These are phyloP conservation scores for Lichtheimia ornata DNA, from an alignment of 371 early-diverging fungal species.

Conservation along the genomic window DNA sequence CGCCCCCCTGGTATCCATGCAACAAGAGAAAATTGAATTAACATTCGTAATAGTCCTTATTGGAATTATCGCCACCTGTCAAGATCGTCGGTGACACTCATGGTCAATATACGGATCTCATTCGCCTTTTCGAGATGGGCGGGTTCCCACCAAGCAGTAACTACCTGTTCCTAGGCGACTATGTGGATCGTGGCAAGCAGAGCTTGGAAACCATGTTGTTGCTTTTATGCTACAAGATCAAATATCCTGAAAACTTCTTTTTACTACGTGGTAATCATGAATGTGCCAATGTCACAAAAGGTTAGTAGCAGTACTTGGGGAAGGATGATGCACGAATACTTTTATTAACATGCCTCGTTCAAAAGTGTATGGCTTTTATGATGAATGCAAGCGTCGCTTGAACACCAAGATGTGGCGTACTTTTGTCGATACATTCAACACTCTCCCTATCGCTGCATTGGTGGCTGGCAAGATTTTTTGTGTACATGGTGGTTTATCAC, in stretches of 20 bases:
- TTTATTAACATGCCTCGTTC: constrained; percentile 12
- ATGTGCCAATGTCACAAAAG: constrained; percentile 95
- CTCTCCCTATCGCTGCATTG: constrained; percentile 95
- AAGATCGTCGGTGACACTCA: constrained; percentile 97
- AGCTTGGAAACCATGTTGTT: constrained; percentile 94
- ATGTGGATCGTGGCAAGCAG: constrained; percentile 98
- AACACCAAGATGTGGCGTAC: constrained; percentile 96
- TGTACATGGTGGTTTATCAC: constrained; percentile 98
- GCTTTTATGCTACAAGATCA: constrained; percentile 97
- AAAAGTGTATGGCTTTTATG: constrained; percentile 98
- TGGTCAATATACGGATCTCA: constrained; percentile 91
- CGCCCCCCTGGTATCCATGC: constrained; percentile 5
- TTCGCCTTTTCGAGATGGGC: constrained; percentile 90
- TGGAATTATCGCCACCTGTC: constrained; percentile 96
- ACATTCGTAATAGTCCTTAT: constrained; percentile 57
- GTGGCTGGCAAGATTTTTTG: constrained; percentile 98
- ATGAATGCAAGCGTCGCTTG: constrained; percentile 97
- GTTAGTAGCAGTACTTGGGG: constrained; percentile 27
- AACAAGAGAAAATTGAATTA: neutral
- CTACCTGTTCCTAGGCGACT: constrained; percentile 98
- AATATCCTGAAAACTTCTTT: constrained; percentile 96
- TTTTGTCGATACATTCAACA: constrained; percentile 98
- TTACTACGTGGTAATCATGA: constrained; percentile 98
- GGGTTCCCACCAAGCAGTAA: constrained; percentile 91
- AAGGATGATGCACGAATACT: neutral